These are phyloP conservation scores for Haplosporangium gracile DNA, from an alignment of 192 early-diverging fungal species.

Conservation along the genomic window DNA sequence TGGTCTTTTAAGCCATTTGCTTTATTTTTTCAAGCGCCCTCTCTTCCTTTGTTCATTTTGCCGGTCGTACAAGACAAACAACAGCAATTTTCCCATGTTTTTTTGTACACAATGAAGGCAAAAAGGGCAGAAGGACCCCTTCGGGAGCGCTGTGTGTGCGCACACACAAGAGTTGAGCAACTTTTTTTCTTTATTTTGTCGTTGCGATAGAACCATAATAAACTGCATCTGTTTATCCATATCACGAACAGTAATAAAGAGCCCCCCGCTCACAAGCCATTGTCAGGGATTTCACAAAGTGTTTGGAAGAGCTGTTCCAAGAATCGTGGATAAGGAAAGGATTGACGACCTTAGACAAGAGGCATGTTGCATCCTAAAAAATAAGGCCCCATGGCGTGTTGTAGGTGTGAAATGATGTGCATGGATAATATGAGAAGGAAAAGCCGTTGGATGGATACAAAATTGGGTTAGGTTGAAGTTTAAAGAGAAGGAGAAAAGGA, in stretches of 20 bases:
- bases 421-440: not conserved
- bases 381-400: not conserved
- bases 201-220: not conserved
- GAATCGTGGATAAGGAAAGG: not conserved
- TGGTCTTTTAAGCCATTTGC: conserved; percentile 11
- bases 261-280: not conserved
- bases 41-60: not conserved
- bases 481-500: not conserved
- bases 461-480: not conserved
- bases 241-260: too few relatives aligned
- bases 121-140: not conserved
- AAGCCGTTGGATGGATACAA: not conserved
- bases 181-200: not conserved
- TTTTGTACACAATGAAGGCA: not conserved
- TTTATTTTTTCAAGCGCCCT: too few relatives aligned
- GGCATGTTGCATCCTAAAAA: not conserved
- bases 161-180: not conserved
- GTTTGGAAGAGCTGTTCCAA: not conserved
- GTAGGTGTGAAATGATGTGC: not conserved
- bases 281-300: not conserved
- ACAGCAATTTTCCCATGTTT: not conserved
- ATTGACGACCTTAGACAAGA: not conserved
- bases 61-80: not conserved
- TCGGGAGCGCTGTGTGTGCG: not conserved
- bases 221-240: not conserved